Evolutionary conservation across 345 rosid genomes (phyloP), one percentile per base, ranked within the genome.

Genomic region (Bruguiera parviflora): DNA sequence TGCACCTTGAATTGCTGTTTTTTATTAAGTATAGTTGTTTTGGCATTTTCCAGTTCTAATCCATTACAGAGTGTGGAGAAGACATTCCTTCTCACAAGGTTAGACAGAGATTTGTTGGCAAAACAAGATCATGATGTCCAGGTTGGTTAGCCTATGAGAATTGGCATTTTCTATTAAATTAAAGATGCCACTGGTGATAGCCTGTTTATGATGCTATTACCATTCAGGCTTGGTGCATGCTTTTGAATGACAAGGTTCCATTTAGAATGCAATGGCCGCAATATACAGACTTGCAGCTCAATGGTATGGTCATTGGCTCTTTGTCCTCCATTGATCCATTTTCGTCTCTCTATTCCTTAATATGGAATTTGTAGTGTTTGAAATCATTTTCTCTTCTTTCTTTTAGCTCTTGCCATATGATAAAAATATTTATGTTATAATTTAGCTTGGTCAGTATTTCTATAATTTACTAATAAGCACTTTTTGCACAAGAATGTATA

Each of bases 181-280:
- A 56, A 56, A 56, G 19, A 43, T 43, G 18, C 59, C 16, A 3
- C 25, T 21, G 29, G 15, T 56, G 27, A 24, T 56, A 27, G 29
- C 29, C 24, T 22, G 29, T 27, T 15, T 24, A 4, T 56, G 25
- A 15, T 5, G n/a, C 31, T 67, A 20, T 46, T 63, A 20, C 65
- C n/a, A 18, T 46, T 60, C 47, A 78, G 82, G 82, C 75, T 52
- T 78, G 82, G 78, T 74, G 82, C 53, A 74, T 78, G 70, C 82
- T 78, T 59, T 66, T 78, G n/a, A 67, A 71, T 52, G 82, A 78
- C 52, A 71, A 67, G 53, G 78, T 78, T 25, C 31, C 63, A 18
- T 78, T 71, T 67, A 74, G 82, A 70, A 74, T 78, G 72, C 82
- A 78, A 32, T 78, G 82, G 82, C 82, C 78, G 20, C 72, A 21